A percentile compares a stretch with the other conserved stretches of the same genome.
phyloP scores from a whole-genome alignment of 768 basidiomycete species.

The Leccinum broughii region DNA sequence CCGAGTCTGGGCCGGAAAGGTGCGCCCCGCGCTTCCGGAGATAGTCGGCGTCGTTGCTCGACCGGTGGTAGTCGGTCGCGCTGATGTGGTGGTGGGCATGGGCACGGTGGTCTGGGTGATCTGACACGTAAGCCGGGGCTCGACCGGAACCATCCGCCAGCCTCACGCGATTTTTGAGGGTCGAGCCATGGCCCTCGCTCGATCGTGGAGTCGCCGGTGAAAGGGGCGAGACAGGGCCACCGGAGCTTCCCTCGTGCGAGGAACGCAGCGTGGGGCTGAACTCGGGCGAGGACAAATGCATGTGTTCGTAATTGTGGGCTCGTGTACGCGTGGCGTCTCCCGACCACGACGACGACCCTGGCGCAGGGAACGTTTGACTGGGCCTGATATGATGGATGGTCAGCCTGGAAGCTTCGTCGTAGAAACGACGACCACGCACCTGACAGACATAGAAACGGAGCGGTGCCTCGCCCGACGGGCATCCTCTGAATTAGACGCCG shows the following conservation, averaged over 20 bases:
- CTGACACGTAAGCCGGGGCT: slow-evolving; percentile 3
- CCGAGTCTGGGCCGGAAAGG: slow-evolving; percentile 27
- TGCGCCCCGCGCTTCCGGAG: slow-evolving; percentile 15
- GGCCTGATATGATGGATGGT: slow-evolving; percentile 13
- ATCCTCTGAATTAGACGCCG: slow-evolving; percentile 18
- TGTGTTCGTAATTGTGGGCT: slow-evolving; percentile 16
- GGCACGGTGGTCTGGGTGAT: slow-evolving; percentile 19
- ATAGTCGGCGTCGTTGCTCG: background rate
- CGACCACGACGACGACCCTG: slow-evolving; percentile 30
- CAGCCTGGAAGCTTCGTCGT: background rate
- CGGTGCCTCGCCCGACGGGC: slow-evolving; percentile 42
- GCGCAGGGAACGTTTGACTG: slow-evolving; percentile 18
- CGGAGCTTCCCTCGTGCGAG: slow-evolving; percentile 47
- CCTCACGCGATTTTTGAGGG: slow-evolving; percentile 17
- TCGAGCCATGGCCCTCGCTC: slow-evolving; percentile 21
- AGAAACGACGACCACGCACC: slow-evolving; percentile 20
- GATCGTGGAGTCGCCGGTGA: slow-evolving; percentile 55
- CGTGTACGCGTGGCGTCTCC: slow-evolving; percentile 18
- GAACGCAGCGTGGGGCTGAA: slow-evolving; percentile 31
- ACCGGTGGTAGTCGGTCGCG: slow-evolving; percentile 14
- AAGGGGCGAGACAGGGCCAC: slow-evolving; percentile 52
- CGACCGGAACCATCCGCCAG: slow-evolving; percentile 14
- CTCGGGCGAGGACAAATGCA: slow-evolving; percentile 16
- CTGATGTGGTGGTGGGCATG: slow-evolving; percentile 10
- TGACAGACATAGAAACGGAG: slow-evolving; percentile 43